Base-by-base conservation (phyloP, 2,329 filamentous ascomycete species). In the Phialemonium atrogriseum region DNA sequence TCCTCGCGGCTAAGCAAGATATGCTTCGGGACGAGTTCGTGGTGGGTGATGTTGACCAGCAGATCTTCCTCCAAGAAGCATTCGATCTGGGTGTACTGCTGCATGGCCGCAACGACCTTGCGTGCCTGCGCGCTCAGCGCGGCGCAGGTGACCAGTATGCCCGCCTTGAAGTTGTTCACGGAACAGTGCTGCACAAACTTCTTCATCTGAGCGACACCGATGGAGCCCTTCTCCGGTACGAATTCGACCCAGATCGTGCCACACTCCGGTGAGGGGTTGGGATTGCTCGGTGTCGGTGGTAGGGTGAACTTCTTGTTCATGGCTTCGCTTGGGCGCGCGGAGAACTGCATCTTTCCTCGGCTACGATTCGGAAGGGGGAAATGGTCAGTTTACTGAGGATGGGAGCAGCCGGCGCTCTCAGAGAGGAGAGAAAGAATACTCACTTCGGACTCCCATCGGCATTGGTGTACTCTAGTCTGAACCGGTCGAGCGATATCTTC, bases 41-140 rank as follows among this genome's bases (percentile, higher is more conserved):
- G 91, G 58, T 88, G 84, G 37, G 89, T 96, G 59, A 98, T 96
- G 64, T 98, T 98, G 60, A 98, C 88, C 38, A 96, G 71, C 48
- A 98, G 62, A 61, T 98, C 91, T 56, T 91, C 83, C 68, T 96
- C 91, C 48, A 89, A 76, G 66, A 98, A 98, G 55, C 86, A 85
- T 66, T 98, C 91, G 51, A 95, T 85, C 51, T 84, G 77, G 34
- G 82, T 83, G 54, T 77, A 72, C 40, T 78, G 77, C 46, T 83
- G 76, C 36, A 89, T 77, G 37, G 80, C 79, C 43, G 78, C 78
- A 47, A 94, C 81, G 45, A 88, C 78, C 65, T 93, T 93, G 56
- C 89, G 77, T 22, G 88, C 89, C 38, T 88, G 83, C 17, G 86
- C 74, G 1, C 87, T 94, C 37, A 95, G 82, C 27, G 84, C 68